Base-by-base conservation (phyloP, 2,329 filamentous ascomycete species). In the Pseudophaeomoniella oleicola region DNA sequence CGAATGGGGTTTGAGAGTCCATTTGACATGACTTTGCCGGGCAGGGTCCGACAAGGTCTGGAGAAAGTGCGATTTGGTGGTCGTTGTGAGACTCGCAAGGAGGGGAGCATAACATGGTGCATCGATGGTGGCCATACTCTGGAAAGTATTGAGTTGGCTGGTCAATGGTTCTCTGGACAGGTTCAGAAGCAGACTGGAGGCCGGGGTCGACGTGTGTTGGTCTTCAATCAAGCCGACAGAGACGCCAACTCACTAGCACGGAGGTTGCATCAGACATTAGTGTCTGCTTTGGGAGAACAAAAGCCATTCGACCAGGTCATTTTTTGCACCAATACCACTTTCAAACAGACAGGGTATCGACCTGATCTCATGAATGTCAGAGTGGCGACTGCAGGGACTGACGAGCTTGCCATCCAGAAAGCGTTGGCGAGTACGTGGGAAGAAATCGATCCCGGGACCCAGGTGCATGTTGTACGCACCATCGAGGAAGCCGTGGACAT, bases 191-290 rank as follows among this genome's bases (percentile, higher is more conserved):
- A 44, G 50, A 37, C 49, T 13, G 50, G 46, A 37, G 46, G 42
- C 35, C 51, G 50, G 36, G 57, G 63, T 32, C 54, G 61, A 4
- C 63, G 83, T 0, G 64, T 80, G 39, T 62, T 96, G 32, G 69
- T 96, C 34, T 96, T 96, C 66, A 94, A 94, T 57, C 88, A 94
- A 57, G 85, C 94, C 52, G 85, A 84, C 6, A 74, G 86, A 19
- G 78, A 94, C 50, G 81, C 82, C 4, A 60, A 64, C 3, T 63
- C 70, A 12, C 67, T 92, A 1, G 70, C 88, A 2, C 60, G 59
- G 19, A 68, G 67, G 0, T 62, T 94, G 2, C 38, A 39, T 41
- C 53, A 63, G 6, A 73, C 72, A 2, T 60, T 82, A 36, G 50
- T 55, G 32, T 42, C 58, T 37, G 50, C 59, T 39, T 34, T 66